A percentile compares a stretch with the other conserved stretches of the same genome.
Evolutionary conservation across 345 rosid genomes (phyloP).

Genomic region (Aquilaria sinensis): DNA sequence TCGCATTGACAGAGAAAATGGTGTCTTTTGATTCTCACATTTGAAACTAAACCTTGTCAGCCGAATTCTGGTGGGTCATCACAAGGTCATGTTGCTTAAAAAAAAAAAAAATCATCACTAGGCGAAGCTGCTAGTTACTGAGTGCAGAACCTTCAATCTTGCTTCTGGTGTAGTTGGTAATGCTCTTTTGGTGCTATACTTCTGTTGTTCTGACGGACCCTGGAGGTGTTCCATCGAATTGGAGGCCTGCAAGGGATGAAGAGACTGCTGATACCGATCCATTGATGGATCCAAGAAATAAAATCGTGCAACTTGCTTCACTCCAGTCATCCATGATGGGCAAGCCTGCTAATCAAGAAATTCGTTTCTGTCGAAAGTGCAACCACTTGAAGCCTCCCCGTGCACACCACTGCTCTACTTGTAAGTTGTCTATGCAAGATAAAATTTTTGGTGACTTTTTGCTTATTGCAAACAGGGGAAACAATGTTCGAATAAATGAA

Average conservation of each 20-base stretch:
- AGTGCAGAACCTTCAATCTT: background rate
- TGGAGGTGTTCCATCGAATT: slow-evolving; percentile 69
- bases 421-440: slow-evolving; percentile 33
- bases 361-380: slow-evolving; percentile 65
- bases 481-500: slow-evolving; percentile 9
- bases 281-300: slow-evolving; percentile 19
- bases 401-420: slow-evolving; percentile 78
- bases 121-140: background rate
- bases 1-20: no score
- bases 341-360: slow-evolving; percentile 27
- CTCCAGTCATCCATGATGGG: slow-evolving; percentile 17
- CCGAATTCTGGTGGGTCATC: no score
- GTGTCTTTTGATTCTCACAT: no score
- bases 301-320: slow-evolving; percentile 13
- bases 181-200: slow-evolving; percentile 77
- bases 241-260: slow-evolving; percentile 56
- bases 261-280: slow-evolving; percentile 46
- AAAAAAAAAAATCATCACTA: no score
- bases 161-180: slow-evolving; percentile 44
- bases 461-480: background rate
- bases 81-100: no score
- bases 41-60: no score
- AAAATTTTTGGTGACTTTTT: background rate
- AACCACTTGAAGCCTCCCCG: slow-evolving; percentile 66
- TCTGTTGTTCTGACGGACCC: slow-evolving; percentile 71